A percentile compares a stretch with the other conserved stretches of the same genome.
Conservation (phyloP, 495 filamentous ascomycete species). For the Daldinia vernicosa region DNA sequence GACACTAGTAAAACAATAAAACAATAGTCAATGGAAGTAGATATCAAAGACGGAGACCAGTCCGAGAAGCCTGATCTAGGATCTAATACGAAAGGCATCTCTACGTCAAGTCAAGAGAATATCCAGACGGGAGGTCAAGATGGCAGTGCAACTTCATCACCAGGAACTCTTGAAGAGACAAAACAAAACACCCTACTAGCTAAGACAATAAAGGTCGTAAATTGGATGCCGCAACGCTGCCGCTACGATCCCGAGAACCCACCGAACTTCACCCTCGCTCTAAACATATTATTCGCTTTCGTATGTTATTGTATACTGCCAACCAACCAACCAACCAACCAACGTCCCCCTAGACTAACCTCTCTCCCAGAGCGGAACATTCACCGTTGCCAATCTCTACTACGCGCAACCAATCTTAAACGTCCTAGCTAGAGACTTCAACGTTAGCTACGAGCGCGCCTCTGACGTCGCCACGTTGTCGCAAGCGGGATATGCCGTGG, state of each 20-base stretch:
- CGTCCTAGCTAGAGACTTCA: conserved; percentile 69
- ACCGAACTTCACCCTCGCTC: conserved; percentile 41
- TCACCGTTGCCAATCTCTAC: conserved; percentile 78
- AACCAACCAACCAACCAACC: neutral
- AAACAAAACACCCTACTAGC: neutral
- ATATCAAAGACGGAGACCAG: conserved; percentile 7
- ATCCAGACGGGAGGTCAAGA: neutral
- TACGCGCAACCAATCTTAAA: conserved; percentile 77
- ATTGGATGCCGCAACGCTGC: conserved; percentile 46
- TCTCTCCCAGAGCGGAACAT: conserved; percentile 43
- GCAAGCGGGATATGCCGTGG: conserved; percentile 80
- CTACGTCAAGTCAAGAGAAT: conserved; percentile 11
- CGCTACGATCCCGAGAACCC: conserved; percentile 47
- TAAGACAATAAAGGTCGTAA: conserved; percentile 28
- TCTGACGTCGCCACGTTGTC: conserved; percentile 73
- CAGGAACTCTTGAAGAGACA: neutral
- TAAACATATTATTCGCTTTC: conserved; percentile 46
- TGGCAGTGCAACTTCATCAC: neutral
- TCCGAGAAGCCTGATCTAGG: conserved; percentile 20
- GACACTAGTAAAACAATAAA: neutral
- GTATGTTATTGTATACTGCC: conserved; percentile 26
- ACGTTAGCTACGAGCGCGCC: conserved; percentile 64
- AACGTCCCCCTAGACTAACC: conserved; percentile 10
- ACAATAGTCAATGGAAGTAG: conserved; percentile 1
- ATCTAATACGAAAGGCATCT: conserved; percentile 10